Percentiles rank a stretch among this genome's conserved stretches.
Conservation (phyloP, 2,329 filamentous ascomycete genomes). For the Dryadomyces sulphureus region DNA sequence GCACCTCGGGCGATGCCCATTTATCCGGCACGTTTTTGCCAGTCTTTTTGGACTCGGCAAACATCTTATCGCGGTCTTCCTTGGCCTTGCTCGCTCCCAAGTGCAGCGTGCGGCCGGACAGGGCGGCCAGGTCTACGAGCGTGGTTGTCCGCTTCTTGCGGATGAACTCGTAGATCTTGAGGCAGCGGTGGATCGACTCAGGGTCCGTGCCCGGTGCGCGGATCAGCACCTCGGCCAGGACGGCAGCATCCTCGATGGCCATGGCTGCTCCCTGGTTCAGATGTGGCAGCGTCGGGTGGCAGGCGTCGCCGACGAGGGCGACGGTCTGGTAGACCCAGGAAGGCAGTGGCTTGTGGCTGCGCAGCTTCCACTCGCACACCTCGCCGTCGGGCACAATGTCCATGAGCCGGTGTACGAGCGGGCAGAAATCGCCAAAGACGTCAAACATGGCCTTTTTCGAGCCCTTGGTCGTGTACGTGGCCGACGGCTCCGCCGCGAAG, state of each 20-base stretch:
- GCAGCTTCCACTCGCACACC: conserved; percentile 50
- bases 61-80: conserved; percentile 41
- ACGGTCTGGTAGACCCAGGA: conserved; percentile 43
- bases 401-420: conserved; percentile 41
- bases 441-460: conserved; percentile 45
- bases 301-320: conserved; percentile 47
- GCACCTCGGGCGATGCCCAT: conserved; percentile 56
- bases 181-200: conserved; percentile 28
- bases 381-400: conserved; percentile 45
- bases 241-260: conserved; percentile 51
- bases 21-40: conserved; percentile 45
- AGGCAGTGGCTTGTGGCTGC: conserved; percentile 39
- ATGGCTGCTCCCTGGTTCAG: conserved; percentile 53
- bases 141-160: conserved; percentile 37
- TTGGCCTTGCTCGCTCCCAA: conserved; percentile 41
- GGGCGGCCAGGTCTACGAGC: conserved; percentile 39
- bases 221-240: conserved; percentile 37
- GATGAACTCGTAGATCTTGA: conserved; percentile 39
- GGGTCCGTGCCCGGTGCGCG: conserved; percentile 15
- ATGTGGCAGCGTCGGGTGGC: conserved; percentile 53
- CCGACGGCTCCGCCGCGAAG: conserved; percentile 40
- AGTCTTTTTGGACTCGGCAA: conserved; percentile 30
- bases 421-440: conserved; percentile 46
- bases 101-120: conserved; percentile 37
- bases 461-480: conserved; percentile 48